Evolutionary conservation across 225 moss, liverwort and hornwort genomes (phyloP).

Genomic region (Ulota crispa): DNA sequence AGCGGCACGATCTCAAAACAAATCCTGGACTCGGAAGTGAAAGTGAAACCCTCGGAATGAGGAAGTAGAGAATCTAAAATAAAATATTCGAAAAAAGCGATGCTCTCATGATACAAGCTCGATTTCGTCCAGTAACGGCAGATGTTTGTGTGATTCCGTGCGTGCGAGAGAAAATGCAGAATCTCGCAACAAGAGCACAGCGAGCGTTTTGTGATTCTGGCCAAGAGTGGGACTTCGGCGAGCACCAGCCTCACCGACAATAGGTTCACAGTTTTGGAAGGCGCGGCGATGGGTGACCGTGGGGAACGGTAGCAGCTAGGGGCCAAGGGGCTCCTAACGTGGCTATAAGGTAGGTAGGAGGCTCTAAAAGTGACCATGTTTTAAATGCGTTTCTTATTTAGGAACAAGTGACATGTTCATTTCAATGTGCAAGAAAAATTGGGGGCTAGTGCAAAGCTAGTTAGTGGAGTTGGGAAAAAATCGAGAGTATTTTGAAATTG

Average conservation of each 20-base stretch:
- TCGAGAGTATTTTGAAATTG: no score
- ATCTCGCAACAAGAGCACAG: background rate
- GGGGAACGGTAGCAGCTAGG: background rate
- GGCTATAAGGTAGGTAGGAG: no score
- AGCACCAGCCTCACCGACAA: background rate
- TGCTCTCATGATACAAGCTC: background rate
- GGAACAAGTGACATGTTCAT: no score
- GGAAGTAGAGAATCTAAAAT: background rate
- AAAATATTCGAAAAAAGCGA: background rate
- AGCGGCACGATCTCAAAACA: background rate
- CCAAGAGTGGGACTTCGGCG: background rate
- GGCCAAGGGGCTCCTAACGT: no score
- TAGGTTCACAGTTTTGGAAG: background rate
- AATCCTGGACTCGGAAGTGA: background rate
- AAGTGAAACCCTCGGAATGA: background rate
- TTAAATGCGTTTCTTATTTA: no score
- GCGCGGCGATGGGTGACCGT: background rate
- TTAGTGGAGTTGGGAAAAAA: no score
- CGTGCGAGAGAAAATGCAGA: background rate
- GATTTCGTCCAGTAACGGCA: background rate
- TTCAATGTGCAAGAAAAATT: no score
- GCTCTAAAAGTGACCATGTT: no score
- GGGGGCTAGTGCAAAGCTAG: no score
- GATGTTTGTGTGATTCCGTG: background rate
- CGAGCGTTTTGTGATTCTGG: no score